phyloP scores from a whole-genome alignment of 441 rosid genomes.

The Euphorbia schlechtendalii region DNA sequence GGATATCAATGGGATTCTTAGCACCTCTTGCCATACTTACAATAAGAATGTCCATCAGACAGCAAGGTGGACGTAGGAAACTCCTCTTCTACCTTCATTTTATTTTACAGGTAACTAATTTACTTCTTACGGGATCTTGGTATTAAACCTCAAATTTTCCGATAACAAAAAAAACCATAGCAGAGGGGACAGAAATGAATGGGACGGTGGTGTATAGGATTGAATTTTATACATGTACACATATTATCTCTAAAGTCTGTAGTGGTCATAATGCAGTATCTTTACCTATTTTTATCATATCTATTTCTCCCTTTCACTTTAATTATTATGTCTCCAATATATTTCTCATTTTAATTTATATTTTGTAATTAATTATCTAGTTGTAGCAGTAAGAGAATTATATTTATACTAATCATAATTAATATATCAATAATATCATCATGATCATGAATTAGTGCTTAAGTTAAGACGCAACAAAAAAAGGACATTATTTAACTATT shows the following conservation, averaged over 20 bases:
- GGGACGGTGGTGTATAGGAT: neutral
- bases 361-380: too few species aligned
- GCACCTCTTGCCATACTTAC: constrained; percentile 71
- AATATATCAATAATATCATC: constrained; percentile 28
- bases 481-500: neutral
- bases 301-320: constrained; percentile 37
- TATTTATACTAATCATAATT: too few species aligned
- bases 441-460: constrained; percentile 23
- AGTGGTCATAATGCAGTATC: constrained; percentile 18
- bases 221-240: neutral
- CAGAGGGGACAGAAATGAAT: too few species aligned
- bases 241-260: constrained; percentile 7
- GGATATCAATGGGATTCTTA: constrained; percentile 82
- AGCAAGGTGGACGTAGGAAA: constrained; percentile 38
- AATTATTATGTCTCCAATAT: constrained; percentile 40
- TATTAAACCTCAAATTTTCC: too few species aligned
- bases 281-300: constrained; percentile 28
- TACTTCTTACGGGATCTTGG: too few species aligned
- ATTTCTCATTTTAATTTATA: constrained; percentile 7
- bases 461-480: constrained; percentile 31
- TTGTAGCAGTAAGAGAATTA: too few species aligned
- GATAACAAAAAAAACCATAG: too few species aligned
- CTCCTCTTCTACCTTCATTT: constrained; percentile 54
- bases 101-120: constrained; percentile 48
- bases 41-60: constrained; percentile 58